These are phyloP conservation scores for Colletotrichum phormii DNA, from an alignment of 2,329 filamentous ascomycete genomes.

Conservation along the genomic window DNA sequence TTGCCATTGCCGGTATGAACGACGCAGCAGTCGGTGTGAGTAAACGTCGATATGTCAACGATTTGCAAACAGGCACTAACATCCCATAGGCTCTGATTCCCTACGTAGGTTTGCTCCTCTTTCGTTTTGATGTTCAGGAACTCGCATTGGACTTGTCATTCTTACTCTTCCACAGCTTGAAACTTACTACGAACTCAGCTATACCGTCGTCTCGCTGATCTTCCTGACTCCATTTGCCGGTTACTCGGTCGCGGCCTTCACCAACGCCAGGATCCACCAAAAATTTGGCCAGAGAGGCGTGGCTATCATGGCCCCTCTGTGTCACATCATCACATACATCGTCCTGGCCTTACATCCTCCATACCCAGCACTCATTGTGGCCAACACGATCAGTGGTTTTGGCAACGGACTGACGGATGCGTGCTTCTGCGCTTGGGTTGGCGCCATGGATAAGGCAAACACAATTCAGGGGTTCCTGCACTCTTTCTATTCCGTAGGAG, in stretches of 20 bases:
- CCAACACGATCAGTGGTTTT: conserved; percentile 73
- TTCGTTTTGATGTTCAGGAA: no score
- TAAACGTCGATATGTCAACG: not conserved
- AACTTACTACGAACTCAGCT: conserved; percentile 69
- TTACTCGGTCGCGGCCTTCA: conserved; percentile 70
- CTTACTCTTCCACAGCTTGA: conserved; percentile 58
- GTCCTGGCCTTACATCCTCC: conserved; percentile 72
- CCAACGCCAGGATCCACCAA: conserved; percentile 71
- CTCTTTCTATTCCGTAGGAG: conserved; percentile 73
- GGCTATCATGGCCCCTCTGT: conserved; percentile 69
- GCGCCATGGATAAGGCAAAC: conserved; percentile 76
- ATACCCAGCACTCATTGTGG: conserved; percentile 71
- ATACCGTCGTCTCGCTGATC: conserved; percentile 71
- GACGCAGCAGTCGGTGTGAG: conserved; percentile 70
- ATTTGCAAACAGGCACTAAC: not conserved
- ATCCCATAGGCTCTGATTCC: conserved; percentile 51
- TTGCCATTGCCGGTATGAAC: conserved; percentile 71
- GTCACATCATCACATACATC: conserved; percentile 71
- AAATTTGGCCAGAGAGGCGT: conserved; percentile 74
- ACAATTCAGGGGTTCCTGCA: conserved; percentile 75
- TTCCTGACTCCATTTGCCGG: conserved; percentile 74
- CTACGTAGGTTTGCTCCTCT: conserved; percentile 43
- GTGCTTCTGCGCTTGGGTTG: conserved; percentile 63
- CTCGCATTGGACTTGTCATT: no score
- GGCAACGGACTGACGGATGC: conserved; percentile 73